phyloP scores from a whole-genome alignment of 805 yeast genomes.

The Ogataea populi-albae region DNA sequence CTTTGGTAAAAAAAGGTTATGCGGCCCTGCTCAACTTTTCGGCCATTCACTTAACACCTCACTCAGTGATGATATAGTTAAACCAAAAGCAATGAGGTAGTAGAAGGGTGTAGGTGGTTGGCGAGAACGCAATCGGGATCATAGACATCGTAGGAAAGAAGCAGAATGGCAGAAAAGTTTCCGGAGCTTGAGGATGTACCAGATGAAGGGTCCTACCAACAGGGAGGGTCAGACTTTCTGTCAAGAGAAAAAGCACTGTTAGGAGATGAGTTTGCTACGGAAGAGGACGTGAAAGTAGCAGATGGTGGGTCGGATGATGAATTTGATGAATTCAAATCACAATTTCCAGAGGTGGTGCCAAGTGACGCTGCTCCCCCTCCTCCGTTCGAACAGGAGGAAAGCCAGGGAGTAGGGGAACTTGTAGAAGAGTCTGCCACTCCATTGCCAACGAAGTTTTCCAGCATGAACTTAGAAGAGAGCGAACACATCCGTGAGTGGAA shows the following conservation, averaged over 20 bases:
- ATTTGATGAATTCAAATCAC: constrained; percentile 59
- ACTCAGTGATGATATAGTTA: too few relatives aligned
- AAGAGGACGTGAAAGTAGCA: constrained; percentile 51
- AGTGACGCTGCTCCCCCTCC: constrained; percentile 15
- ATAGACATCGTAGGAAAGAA: not conserved
- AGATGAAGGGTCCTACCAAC: constrained; percentile 33
- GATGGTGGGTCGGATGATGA: constrained; percentile 42
- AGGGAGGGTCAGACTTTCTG: constrained; percentile 48
- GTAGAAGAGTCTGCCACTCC: constrained; percentile 22
- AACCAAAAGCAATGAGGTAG: too few relatives aligned
- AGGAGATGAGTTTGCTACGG: constrained; percentile 72
- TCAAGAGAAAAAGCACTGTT: constrained; percentile 64
- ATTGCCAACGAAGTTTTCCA: constrained; percentile 40
- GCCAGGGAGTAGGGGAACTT: constrained; percentile 7
- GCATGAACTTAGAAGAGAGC: constrained; percentile 45
- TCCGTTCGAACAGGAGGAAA: constrained; percentile 12
- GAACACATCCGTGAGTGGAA: constrained; percentile 74
- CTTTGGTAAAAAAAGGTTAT: too few relatives aligned
- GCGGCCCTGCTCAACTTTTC: constrained; percentile 1
- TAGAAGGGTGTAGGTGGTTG: not conserved
- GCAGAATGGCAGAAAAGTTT: constrained; percentile 66
- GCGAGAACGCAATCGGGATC: constrained; percentile 4
- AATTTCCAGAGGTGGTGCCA: constrained; percentile 57
- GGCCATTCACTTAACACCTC: constrained; percentile 4
- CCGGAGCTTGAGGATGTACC: constrained; percentile 60